A percentile compares a stretch with the other conserved stretches of the same genome.
These are phyloP conservation scores for Endoconidiophora laricicola DNA, from an alignment of 2,329 filamentous ascomycete species.

Conservation along the genomic window DNA sequence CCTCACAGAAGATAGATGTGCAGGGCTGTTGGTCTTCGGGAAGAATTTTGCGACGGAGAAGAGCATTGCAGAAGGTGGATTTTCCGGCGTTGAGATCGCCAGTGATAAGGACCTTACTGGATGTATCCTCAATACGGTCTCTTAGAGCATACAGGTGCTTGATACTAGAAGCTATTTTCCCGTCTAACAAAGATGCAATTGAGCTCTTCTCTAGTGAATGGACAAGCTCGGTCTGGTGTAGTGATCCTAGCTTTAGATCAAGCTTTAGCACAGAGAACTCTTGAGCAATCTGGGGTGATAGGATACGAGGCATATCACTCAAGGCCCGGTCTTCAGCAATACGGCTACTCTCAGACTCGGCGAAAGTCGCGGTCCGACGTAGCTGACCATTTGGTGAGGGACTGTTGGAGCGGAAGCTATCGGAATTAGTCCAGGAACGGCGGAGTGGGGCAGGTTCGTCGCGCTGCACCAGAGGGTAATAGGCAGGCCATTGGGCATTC, in stretches of 20 bases:
- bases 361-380: constrained; percentile 13
- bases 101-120: constrained; percentile 90
- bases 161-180: constrained; percentile 85
- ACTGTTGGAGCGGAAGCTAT: constrained; percentile 23
- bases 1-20: constrained; percentile 96
- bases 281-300: constrained; percentile 83
- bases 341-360: constrained; percentile 54
- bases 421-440: constrained; percentile 8
- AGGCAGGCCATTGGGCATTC: constrained; percentile 83
- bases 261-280: constrained; percentile 93
- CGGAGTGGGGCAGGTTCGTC: constrained; percentile 24
- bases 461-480: constrained; percentile 74
- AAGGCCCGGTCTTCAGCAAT: constrained; percentile 43
- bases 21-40: constrained; percentile 97
- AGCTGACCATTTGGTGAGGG: constrained; percentile 6
- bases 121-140: constrained; percentile 91
- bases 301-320: constrained; percentile 54
- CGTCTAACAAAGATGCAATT: constrained; percentile 77
- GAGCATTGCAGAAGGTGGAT: constrained; percentile 97
- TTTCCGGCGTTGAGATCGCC: constrained; percentile 95
- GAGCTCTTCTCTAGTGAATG: constrained; percentile 88
- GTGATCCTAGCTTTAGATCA: constrained; percentile 73
- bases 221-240: constrained; percentile 79
- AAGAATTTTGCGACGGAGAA: constrained; percentile 77
- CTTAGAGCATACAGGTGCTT: constrained; percentile 74